These are phyloP conservation scores for Eutrema japonicum DNA, from an alignment of 345 rosid species.

Conservation along the genomic window DNA sequence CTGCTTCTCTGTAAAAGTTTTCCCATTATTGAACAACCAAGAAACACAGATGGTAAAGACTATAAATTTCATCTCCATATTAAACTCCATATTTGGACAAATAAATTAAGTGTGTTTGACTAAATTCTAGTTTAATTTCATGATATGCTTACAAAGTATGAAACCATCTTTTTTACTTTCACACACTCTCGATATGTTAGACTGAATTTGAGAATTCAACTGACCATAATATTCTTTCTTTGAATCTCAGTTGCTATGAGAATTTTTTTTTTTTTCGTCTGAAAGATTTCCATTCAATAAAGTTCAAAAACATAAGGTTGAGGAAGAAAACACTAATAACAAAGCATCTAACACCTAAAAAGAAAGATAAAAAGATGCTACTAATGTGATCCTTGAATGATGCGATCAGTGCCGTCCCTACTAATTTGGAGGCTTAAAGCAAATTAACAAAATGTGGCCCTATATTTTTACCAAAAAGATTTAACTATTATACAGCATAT, in stretches of 20 bases:
- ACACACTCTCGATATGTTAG: background rate
- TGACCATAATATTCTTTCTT: background rate
- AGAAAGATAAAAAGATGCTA: no score
- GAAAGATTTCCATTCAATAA: no score
- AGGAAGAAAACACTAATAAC: no score
- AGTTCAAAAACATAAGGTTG: no score
- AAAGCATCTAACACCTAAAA: no score
- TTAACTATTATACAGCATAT: no score
- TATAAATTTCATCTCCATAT: background rate
- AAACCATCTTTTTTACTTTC: background rate
- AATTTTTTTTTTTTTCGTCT: no score
- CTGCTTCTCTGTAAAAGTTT: conserved; percentile 37
- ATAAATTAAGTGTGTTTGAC: background rate
- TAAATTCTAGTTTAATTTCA: background rate
- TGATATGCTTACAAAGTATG: background rate
- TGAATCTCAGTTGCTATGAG: background rate
- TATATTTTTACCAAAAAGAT: no score
- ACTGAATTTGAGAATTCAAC: background rate
- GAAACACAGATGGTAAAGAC: conserved; percentile 21
- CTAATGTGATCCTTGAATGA: no score
- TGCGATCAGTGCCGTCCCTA: no score
- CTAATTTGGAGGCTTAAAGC: no score
- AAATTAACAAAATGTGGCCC: no score
- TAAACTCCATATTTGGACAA: background rate
- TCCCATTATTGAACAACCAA: conserved; percentile 32